Base-by-base conservation (phyloP, 192 early-diverging fungal genomes). In the Linnemannia schmuckeri region DNA sequence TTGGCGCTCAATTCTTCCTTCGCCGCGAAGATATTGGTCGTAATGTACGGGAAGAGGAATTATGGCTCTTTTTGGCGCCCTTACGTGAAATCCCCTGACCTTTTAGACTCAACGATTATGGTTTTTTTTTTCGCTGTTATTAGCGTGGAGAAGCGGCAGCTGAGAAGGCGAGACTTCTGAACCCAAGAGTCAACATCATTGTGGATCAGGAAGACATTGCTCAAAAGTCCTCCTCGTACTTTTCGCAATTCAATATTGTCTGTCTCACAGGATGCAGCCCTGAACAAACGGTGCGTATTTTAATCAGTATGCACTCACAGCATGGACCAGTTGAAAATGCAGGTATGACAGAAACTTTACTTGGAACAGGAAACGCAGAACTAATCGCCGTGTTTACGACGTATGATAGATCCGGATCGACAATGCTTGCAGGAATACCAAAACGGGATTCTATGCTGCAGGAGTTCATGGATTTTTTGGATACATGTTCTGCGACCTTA, bases 401-500 rank as follows among this genome's bases (percentile, higher is more conserved):
- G 20, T 52, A 52, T 40, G 38, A 5, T 78, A 91, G 92, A 83
- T 89, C 12, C 90, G 91, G 12, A 78, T 96, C 33, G 91, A 98
- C 70, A 70, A 85, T 22, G 81, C 94, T 4, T 96, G 97, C 84
- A 89, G 95, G 42, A 75, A 73, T 17, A 77, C 74, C 37, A 73
- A 89, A 79, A 94, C 89, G 90, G 96, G 91, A 70, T 91, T 90
- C 70, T 97, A 95, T 88, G 88, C 89, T 18, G 93, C 95, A 35
- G 93, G 90, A 74, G 88, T 92, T 0, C 92, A 92, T 77, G 98
- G 97, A 12, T 89, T 95, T 55, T 92, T 91, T 77, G 97, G 97
- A 17, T 99, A 93, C 87, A 93, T 97, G n/a, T 98, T 98, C 84
- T 93, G 93, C 78, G 97, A 99, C 89, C 83, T 97, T 41, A 83